Evolutionary conservation across 371 early-diverging fungal genomes (phyloP).

Genomic region (Syncephalis fuscata): DNA sequence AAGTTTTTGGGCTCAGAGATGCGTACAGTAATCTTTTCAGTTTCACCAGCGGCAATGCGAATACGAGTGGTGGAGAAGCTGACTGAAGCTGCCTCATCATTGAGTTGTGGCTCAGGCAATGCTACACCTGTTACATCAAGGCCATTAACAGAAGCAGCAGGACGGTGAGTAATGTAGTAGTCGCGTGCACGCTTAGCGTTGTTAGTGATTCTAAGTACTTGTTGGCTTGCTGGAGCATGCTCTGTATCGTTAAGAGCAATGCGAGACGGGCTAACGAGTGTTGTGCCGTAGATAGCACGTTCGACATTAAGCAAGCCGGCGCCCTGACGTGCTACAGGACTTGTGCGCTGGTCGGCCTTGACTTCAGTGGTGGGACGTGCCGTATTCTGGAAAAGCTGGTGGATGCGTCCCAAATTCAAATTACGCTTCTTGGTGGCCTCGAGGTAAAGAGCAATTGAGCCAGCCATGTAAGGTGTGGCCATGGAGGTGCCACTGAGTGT

Average conservation of each 20-base stretch:
- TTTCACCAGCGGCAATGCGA: too few species aligned
- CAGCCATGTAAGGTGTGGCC: conserved; percentile 60
- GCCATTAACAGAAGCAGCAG: not conserved
- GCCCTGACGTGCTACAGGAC: conserved; percentile 43
- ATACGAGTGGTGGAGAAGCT: too few species aligned
- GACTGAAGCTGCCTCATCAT: too few species aligned
- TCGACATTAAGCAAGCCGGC: conserved; percentile 51
- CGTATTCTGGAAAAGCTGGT: conserved; percentile 28
- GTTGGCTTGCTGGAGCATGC: not conserved
- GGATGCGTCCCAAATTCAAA: conserved; percentile 7
- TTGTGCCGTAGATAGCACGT: conserved; percentile 29
- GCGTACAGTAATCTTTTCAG: too few species aligned
- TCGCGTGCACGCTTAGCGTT: not conserved
- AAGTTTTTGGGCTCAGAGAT: too few species aligned
- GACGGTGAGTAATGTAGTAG: not conserved
- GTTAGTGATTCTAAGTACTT: not conserved
- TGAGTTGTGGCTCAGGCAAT: too few species aligned
- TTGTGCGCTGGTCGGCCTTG: conserved; percentile 10
- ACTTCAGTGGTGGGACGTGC: conserved; percentile 18
- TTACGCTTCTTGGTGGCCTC: conserved; percentile 13
- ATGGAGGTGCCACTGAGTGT: conserved; percentile 41
- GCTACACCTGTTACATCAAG: not conserved
- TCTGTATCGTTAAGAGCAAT: conserved; percentile 39
- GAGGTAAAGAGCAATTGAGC: conserved; percentile 38
- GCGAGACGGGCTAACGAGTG: conserved; percentile 32